phyloP scores from a whole-genome alignment of 345 rosid genomes.

The Dimocarpus longan region DNA sequence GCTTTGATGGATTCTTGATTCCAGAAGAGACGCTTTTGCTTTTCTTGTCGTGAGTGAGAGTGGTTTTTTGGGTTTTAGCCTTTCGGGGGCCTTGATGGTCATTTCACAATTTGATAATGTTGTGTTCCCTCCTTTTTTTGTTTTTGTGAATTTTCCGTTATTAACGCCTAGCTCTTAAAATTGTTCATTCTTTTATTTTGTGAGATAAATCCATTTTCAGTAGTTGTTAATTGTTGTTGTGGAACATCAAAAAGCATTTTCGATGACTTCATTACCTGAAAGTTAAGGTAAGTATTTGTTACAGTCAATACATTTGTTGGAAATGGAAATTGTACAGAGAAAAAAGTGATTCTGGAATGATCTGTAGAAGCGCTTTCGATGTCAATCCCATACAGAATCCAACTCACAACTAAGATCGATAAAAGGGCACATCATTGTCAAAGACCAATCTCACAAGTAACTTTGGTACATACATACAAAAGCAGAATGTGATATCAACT shows the following conservation, averaged over 20 bases:
- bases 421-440: too few relatives aligned
- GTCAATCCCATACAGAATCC: too few relatives aligned
- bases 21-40: conserved; percentile 20
- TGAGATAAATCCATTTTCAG: too few relatives aligned
- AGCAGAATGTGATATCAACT: not conserved
- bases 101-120: not conserved
- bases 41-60: conserved; percentile 16
- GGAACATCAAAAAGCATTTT: not conserved
- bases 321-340: not conserved
- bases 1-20: not conserved
- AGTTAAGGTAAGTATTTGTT: conserved; percentile 7
- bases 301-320: not conserved
- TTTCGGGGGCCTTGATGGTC: not conserved
- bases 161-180: not conserved
- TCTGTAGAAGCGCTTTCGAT: not conserved
- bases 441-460: not conserved
- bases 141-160: conserved; percentile 8
- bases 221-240: too few relatives aligned
- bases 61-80: not conserved
- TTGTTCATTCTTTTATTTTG: not conserved
- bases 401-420: too few relatives aligned
- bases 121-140: not conserved
- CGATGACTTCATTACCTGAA: not conserved
- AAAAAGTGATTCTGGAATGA: conserved; percentile 5
- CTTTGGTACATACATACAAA: not conserved